phyloP scores from a whole-genome alignment of 2,329 filamentous ascomycete genomes.

The Fusarium sp. region DNA sequence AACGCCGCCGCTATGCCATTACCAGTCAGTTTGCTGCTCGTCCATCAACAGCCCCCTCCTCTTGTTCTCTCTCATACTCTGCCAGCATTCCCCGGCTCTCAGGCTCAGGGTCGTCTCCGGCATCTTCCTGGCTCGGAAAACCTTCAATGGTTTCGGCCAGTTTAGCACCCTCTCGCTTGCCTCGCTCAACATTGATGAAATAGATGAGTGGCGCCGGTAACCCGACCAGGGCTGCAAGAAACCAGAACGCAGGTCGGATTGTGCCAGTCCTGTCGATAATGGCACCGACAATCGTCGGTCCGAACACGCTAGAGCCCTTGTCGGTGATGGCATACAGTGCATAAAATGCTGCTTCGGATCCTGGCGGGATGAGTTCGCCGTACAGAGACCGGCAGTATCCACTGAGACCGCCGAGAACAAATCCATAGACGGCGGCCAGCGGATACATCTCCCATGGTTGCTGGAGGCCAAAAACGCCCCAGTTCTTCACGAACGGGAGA shows the following conservation, averaged over 20 bases:
- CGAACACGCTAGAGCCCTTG: slow-evolving; percentile 94
- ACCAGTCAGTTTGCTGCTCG: slow-evolving; percentile 13
- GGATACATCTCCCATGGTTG: slow-evolving; percentile 98
- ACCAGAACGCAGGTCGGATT: slow-evolving; percentile 91
- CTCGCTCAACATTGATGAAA: slow-evolving; percentile 85
- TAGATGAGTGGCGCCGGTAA: slow-evolving; percentile 87
- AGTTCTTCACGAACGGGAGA: slow-evolving; percentile 79
- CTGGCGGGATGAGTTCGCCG: slow-evolving; percentile 92
- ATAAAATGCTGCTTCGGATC: slow-evolving; percentile 96
- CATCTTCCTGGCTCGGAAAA: slow-evolving; percentile 52
- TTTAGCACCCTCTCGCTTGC: slow-evolving; percentile 75
- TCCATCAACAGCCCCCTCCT: slow-evolving; percentile 23
- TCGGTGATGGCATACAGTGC: slow-evolving; percentile 97
- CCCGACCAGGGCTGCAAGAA: slow-evolving; percentile 86
- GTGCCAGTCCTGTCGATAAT: slow-evolving; percentile 89
- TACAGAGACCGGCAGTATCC: slow-evolving; percentile 94
- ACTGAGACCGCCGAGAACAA: slow-evolving; percentile 92
- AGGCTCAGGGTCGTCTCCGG: slow-evolving; percentile 29
- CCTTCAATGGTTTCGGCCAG: slow-evolving; percentile 72
- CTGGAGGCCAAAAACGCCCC: slow-evolving; percentile 87
- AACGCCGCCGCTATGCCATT: slow-evolving; percentile 44
- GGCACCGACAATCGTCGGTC: slow-evolving; percentile 90
- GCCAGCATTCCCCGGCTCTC: slow-evolving; percentile 47
- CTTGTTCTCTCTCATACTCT: slow-evolving; percentile 44
- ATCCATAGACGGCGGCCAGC: slow-evolving; percentile 88